Base-by-base conservation (phyloP, 2,329 filamentous ascomycete genomes). In the Pyrenochaeta sp. region DNA sequence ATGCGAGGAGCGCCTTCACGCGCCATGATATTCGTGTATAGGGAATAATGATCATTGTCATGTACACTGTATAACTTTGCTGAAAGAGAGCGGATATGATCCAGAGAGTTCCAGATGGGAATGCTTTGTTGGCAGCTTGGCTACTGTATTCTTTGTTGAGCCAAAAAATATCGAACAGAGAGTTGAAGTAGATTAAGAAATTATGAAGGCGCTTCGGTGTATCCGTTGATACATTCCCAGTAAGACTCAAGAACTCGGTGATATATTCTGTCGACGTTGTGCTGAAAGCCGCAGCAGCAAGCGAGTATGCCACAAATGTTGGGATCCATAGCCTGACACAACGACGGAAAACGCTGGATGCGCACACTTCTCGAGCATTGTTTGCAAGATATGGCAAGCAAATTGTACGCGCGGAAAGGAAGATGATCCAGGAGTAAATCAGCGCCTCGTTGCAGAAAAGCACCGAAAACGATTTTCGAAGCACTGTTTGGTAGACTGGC, bases 11-110 rank as follows among this genome's bases (percentile, higher is more conserved):
- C 2, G 72, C 75, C 51, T 76, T 74, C 3, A 78, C 61, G 33
- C 78, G 77, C 78, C 78, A 80, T 1, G 70, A 69, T 12, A 63
- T 54, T 11, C 78, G 71, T 1, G 77, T 79, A 63, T 73, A 78
- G 3, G 78, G 80, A 9, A 81, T 70, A 46, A 79, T 79, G 49
- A 81, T 64, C 78, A 81, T 80, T 4, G 77, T 71, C 67, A 81
- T 79, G 60, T 80, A 82, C 7, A 81, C 72, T 0, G 80, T 82
- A 63, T 79, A 81, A 57, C 74, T 77, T 55, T 82, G 79, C 46
- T 74, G 70, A 59, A 78, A 82, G 14, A 82, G 69, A n/a, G 77
- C 69, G 5, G 72, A 77, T 27, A 80, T 59, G 9, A 74, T 75
- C 78, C 79, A 81, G n/a, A 82, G 63, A 0, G 76, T 81, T n/a